Evolutionary conservation across 2,329 filamentous ascomycete species (phyloP), one percentile per base, ranked within the genome.

Genomic region (Lachnellula hyalina): DNA sequence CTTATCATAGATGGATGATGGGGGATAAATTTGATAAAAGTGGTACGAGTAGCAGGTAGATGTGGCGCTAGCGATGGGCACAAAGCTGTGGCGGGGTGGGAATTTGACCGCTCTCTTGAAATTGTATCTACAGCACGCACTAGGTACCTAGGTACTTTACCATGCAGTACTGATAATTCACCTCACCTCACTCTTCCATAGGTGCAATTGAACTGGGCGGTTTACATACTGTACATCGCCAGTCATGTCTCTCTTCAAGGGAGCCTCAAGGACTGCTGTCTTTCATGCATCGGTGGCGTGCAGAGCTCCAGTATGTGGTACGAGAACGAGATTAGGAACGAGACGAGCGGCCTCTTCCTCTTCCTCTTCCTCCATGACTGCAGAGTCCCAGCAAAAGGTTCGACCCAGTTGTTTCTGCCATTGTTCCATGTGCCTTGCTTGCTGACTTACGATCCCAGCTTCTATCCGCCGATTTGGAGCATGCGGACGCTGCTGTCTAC

Each of bases 401-500:
- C 36, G 48, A n/a, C 32, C 15, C 34, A 14, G 6, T 21, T 28
- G 49, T 52, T 23, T 51, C 56, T 11, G 9, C 28, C 9, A 32
- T 11, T 32, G 28, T 32, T 53, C 47, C 40, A 9, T 55, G 56
- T 32, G 17, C 15, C 15, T 45, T 15, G 35, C 32, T 5, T 32
- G 17, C 35, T 53, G 28, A 57, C 65, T 51, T 63, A 53, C 23
- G 47, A 17, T 35, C 52, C 47, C 32, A 96, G 91, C 76, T 96
- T 53, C 85, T 99, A 52, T 83, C 88, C 47, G 81, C 88, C 54
- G 79, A 87, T 69, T 81, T 99, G 51, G 80, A 91, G 70, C 82
- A 94, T 67, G 90, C 90, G 62, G 94, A 97, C 72, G 90, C 93
- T 45, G 78, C 85, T 49, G 87, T 97, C 62, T 96, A 85, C 71